Evolutionary conservation across 306 rosid genomes (phyloP), one percentile per base, ranked within the genome.

Genomic region (Comarum palustre): DNA sequence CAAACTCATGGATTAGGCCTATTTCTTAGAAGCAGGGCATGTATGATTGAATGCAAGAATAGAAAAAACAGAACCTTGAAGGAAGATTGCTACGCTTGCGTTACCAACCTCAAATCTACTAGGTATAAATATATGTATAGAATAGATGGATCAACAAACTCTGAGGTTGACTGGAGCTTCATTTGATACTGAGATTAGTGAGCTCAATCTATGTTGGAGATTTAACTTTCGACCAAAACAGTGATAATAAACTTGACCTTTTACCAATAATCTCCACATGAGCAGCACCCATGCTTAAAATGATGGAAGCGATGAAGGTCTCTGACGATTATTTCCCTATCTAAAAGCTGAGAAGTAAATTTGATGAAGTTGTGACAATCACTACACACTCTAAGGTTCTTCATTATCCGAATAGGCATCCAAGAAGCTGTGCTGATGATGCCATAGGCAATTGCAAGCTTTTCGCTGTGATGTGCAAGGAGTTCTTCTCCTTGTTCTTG

Each of bases 221-320:
- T 10, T 54, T 59, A 59, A 59, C 20, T 14, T 59, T 29, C 0
- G 41, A 59, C 11, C 38, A 59, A 27, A 14, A 5, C 38, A 29
- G 38, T 29, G 17, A 58, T 1, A 27, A 61, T 25, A 8, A 8
- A 9, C 31, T 31, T 55, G 39, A 71, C 24, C 13, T 60, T 92
- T 92, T 84, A 90, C 96, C 92, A 92, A 82, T 81, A 86, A 82
- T 92, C 90, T 83, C 90, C 85, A 73, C 90, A 92, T 66, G 96
- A 85, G 79, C 95, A 90, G 72, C 55, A 41, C 2, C 96, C 93
- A 2, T 86, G 74, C 80, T 75, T 88, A 70, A 88, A 92, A 77
- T 77, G 90, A 80, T 88, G 96, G 80, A 87, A 90, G 66, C 92
- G 81, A 78, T 84, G 84, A 69, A 77, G 82, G 65, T 92, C 97